A percentile compares a stretch with the other conserved stretches of the same genome.
Conservation (phyloP, 2,329 filamentous ascomycete genomes). For the Aureobasidium melanogenum region DNA sequence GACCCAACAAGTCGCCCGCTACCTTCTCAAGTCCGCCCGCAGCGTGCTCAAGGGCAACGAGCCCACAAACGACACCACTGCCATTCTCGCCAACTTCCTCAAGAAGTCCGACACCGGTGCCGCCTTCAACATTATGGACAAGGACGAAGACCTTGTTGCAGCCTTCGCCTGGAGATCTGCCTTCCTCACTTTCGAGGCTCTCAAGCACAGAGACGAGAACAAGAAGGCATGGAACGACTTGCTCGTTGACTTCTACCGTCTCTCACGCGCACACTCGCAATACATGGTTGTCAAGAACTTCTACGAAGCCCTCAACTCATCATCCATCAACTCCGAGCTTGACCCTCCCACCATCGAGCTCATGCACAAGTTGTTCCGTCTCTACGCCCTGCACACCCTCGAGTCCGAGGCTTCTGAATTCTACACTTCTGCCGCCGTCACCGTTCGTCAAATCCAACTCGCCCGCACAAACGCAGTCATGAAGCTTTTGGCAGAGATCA, state of each 20-base stretch:
- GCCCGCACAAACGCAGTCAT: constrained; percentile 59
- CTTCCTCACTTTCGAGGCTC: constrained; percentile 65
- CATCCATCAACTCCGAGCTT: constrained; percentile 42
- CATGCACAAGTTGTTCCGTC: constrained; percentile 58
- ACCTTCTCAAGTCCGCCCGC: constrained; percentile 67
- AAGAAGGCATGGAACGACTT: constrained; percentile 71
- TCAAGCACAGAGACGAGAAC: constrained; percentile 64
- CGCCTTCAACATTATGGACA: constrained; percentile 64
- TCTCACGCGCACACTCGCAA: constrained; percentile 66
- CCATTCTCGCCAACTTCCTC: constrained; percentile 57
- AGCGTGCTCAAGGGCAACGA: constrained; percentile 57
- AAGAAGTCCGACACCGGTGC: constrained; percentile 59
- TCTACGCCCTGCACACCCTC: constrained; percentile 57
- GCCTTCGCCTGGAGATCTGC: constrained; percentile 70
- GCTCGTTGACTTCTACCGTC: constrained; percentile 68
- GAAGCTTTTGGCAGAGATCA: constrained; percentile 60
- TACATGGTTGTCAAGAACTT: constrained; percentile 75
- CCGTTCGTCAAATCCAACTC: constrained; percentile 63
- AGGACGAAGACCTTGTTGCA: constrained; percentile 60
- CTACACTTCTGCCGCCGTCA: constrained; percentile 60
- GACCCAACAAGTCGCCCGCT: constrained; percentile 68
- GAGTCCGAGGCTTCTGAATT: constrained; percentile 64
- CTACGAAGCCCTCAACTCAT: constrained; percentile 57
- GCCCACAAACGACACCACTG: constrained; percentile 58
- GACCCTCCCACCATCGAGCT: constrained; percentile 49